A percentile compares a stretch with the other conserved stretches of the same genome.
Evolutionary conservation across 805 yeast species (phyloP).

Genomic region (Kazachstania taianensis): DNA sequence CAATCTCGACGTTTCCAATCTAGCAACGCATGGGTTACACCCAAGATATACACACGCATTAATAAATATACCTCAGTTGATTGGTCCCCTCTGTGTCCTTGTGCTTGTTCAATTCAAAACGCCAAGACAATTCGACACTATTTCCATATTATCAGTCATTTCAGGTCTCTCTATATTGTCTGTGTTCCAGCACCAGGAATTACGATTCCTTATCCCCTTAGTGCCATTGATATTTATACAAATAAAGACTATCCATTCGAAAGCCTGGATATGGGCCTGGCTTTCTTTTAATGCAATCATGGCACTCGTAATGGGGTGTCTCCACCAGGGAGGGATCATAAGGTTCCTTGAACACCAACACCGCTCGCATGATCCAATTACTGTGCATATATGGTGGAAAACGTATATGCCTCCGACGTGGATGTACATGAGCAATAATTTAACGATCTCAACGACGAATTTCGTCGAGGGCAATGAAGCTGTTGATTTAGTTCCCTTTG

Average conservation of each 20-base stretch:
- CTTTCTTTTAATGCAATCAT: conserved; percentile 50
- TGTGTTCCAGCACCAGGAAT: conserved; percentile 81
- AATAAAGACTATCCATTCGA: conserved; percentile 29
- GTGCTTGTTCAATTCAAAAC: conserved; percentile 24
- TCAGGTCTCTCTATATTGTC: conserved; percentile 61
- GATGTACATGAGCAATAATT: conserved; percentile 37
- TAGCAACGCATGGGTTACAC: conserved; percentile 76
- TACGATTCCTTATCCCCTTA: conserved; percentile 74
- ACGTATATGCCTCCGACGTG: conserved; percentile 91
- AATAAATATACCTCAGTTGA: conserved; percentile 64
- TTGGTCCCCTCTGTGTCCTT: conserved; percentile 61
- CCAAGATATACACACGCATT: conserved; percentile 64
- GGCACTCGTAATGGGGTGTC: conserved; percentile 60
- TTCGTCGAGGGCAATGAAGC: conserved; percentile 16
- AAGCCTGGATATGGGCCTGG: conserved; percentile 35
- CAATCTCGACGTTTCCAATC: conserved; percentile 48
- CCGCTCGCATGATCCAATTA: conserved; percentile 5
- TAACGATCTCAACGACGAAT: conserved; percentile 18
- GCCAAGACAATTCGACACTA: conserved; percentile 11
- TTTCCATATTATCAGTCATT: conserved; percentile 50
- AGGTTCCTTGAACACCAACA: conserved; percentile 37
- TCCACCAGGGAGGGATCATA: conserved; percentile 87
- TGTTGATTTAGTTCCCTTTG: conserved; percentile 11
- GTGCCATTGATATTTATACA: conserved; percentile 61
- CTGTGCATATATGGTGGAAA: conserved; percentile 76